phyloP scores from a whole-genome alignment of 179 eudicot genomes.

The Beta macrorhiza region DNA sequence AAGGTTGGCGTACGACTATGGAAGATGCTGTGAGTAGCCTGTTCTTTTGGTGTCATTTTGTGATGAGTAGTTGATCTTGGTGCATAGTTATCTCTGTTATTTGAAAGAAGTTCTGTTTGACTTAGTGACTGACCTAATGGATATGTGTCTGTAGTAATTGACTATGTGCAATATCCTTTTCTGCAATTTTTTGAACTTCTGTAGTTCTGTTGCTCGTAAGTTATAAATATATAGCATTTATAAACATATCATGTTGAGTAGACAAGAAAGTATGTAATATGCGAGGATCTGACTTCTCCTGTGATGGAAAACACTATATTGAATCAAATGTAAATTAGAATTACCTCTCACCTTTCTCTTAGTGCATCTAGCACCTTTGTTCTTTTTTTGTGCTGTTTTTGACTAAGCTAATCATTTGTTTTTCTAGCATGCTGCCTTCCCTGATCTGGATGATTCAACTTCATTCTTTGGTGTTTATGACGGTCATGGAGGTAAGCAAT shows the following conservation, averaged over 20 bases:
- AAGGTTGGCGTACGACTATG: conserved; percentile 98
- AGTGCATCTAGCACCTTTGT: background rate
- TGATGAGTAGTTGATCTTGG: background rate
- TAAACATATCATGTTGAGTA: background rate
- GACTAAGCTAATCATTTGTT: conserved; percentile 16
- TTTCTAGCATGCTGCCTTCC: conserved; percentile 82
- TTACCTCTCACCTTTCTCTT: background rate
- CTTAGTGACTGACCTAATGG: background rate
- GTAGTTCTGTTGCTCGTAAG: background rate
- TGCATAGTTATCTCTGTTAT: background rate
- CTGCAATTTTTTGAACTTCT: background rate
- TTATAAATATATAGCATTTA: no score
- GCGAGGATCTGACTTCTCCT: background rate
- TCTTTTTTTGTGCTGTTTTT: conserved; percentile 5
- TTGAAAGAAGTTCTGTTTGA: conserved; percentile 2
- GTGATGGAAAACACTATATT: background rate
- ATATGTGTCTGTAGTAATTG: background rate
- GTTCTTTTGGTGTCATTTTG: conserved; percentile 1
- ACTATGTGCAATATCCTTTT: background rate
- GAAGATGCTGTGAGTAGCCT: conserved; percentile 89
- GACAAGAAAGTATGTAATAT: background rate
- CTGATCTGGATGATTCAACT: conserved; percentile 78
- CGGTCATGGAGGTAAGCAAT: conserved; percentile 91
- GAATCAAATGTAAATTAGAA: background rate
- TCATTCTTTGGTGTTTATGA: conserved; percentile 98